Evolutionary conservation across 163 green algal genomes (phyloP), one percentile per base, ranked within the genome.

Genomic region (Chlorella variabilis): DNA sequence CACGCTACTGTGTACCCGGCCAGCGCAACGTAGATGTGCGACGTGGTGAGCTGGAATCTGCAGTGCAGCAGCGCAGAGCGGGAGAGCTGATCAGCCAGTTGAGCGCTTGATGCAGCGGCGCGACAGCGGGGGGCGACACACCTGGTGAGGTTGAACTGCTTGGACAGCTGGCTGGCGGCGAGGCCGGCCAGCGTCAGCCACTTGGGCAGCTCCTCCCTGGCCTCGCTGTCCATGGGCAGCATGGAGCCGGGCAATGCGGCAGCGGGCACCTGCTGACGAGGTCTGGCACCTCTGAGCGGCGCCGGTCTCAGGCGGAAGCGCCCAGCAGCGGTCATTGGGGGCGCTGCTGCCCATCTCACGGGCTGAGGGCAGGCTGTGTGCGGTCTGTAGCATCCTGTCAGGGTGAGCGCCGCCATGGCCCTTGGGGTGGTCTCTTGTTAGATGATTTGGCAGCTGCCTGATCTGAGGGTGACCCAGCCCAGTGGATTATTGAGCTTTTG

Each of bases 1-100:
- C 31, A 73, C 29, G 23, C 21, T 39, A 73, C 39, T 9, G 75
- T 81, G 75, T 81, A 81, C 75, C 75, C 73, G 29, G 39, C 59
- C 29, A 81, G 75, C 1, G 29, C 75, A 18, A 18, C 11, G 59
- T 73, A 81, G 41, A 81, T 38, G 39, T 42, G n/a, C 18, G 39
- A 3, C 21, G 27, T 39, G 8, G n/a, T 63, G 5, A 81, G 29
- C 15, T 61, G 39, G 59, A 71, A 63, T 25, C 75, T 81, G 75
- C 59, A 56, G 56, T 20, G 59, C n/a, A 39, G n/a, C n/a, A 39
- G 45, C 45, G 11, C n/a, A n/a, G n/a, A n/a, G n/a, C n/a, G n/a
- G n/a, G n/a, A 54, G 45, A 15, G 15, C 11, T 54, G 11, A 23
- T 54, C 45, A 54, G 15, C 45, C 45, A 54, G 45, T 54, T 54